A percentile compares a stretch with the other conserved stretches of the same genome.
phyloP scores from a whole-genome alignment of 805 yeast genomes.

The Lipomyces oligophaga region DNA sequence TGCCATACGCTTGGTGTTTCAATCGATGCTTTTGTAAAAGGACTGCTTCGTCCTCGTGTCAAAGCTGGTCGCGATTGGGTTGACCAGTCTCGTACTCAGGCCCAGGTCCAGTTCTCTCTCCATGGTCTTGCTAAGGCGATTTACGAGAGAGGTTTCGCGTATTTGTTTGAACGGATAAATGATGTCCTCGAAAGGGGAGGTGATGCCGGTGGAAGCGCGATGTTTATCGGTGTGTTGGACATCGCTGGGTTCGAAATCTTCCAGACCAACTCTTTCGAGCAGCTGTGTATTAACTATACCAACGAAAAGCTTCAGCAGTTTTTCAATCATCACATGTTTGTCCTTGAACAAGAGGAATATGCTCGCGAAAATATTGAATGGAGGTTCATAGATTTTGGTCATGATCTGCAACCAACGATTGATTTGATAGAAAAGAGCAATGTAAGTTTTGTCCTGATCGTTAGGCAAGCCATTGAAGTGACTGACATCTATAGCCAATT shows the following conservation, averaged over 20 bases:
- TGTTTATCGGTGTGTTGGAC: conserved; percentile 83
- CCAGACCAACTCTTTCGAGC: conserved; percentile 93
- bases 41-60: conserved; percentile 73
- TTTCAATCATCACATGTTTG: conserved; percentile 91
- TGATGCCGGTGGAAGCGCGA: conserved; percentile 39
- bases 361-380: conserved; percentile 91
- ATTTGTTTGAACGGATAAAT: conserved; percentile 72
- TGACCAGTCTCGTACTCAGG: conserved; percentile 69
- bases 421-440: conserved; percentile 75
- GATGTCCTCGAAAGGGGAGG: conserved; percentile 52
- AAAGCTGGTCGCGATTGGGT: conserved; percentile 89
- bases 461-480: background rate
- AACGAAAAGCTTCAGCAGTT: conserved; percentile 96
- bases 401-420: conserved; percentile 89
- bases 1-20: conserved; percentile 64
- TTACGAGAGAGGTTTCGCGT: conserved; percentile 79
- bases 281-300: conserved; percentile 86
- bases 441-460: conserved; percentile 1
- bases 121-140: conserved; percentile 86
- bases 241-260: conserved; percentile 97
- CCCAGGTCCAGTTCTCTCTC: conserved; percentile 73
- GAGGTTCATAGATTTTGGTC: conserved; percentile 91
- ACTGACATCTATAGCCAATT: conserved; percentile 48
- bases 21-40: conserved; percentile 50
- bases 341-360: conserved; percentile 96